Conservation (phyloP, 768 basidiomycete species). For the Mycena rosella region DNA sequence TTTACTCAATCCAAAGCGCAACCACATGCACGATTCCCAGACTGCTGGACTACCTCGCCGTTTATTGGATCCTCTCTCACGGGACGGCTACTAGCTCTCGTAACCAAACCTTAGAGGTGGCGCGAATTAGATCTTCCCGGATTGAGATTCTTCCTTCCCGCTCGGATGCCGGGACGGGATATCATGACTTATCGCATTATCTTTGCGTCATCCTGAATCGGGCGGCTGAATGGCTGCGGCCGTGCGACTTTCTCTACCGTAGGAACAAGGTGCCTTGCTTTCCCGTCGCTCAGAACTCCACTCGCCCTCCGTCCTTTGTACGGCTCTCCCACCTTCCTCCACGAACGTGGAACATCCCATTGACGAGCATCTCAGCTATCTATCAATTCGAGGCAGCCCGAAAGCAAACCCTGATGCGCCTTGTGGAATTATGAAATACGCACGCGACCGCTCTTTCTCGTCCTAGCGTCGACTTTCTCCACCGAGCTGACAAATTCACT, state of each 20-base stretch:
- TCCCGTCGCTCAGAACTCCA: slow-evolving; percentile 6
- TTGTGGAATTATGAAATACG: too few species aligned
- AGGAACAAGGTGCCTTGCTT: neutral
- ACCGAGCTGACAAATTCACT: too few species aligned
- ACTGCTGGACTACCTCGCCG: neutral
- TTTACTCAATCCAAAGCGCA: neutral
- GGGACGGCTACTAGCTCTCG: neutral
- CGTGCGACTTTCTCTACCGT: neutral
- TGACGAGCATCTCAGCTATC: neutral
- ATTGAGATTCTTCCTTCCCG: neutral
- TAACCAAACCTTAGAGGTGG: neutral
- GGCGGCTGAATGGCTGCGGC: neutral
- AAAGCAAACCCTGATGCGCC: too few species aligned
- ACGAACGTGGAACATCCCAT: slow-evolving; percentile 21
- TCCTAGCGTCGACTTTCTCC: too few species aligned
- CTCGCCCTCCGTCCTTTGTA: neutral
- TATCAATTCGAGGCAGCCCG: neutral
- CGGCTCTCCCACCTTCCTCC: slow-evolving; percentile 8
- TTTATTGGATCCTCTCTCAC: neutral
- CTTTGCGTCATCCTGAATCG: slow-evolving; percentile 15
- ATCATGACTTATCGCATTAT: slow-evolving; percentile 28
- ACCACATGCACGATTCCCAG: slow-evolving; percentile 7
- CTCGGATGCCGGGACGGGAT: slow-evolving; percentile 21
- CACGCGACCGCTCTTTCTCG: too few species aligned
- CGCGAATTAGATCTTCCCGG: neutral